phyloP scores from a whole-genome alignment of 2,329 filamentous ascomycete species.

The Chaetothyriales sp. region DNA sequence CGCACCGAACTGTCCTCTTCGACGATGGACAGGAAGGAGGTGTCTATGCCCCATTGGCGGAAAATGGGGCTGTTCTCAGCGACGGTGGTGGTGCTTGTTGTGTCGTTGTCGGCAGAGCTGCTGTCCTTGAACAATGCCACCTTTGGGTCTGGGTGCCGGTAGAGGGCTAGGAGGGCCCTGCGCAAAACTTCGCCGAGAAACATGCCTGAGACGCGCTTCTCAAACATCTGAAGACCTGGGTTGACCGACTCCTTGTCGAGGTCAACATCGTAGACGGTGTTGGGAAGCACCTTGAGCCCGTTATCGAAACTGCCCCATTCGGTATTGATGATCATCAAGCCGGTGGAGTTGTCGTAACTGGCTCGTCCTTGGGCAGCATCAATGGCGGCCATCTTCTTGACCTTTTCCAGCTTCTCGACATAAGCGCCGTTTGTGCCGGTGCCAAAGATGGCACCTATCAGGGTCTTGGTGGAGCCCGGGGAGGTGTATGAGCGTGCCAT shows the following conservation, averaged over 20 bases:
- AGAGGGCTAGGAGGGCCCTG: slow-evolving; percentile 56
- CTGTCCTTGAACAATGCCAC: slow-evolving; percentile 63
- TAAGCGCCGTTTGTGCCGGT: slow-evolving; percentile 97
- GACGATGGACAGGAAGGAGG: slow-evolving; percentile 74
- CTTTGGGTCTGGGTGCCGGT: slow-evolving; percentile 45
- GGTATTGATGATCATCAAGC: slow-evolving; percentile 94
- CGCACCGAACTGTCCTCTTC: slow-evolving; percentile 65
- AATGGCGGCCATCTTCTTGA: slow-evolving; percentile 57
- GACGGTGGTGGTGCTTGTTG: slow-evolving; percentile 56
- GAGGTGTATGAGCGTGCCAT: slow-evolving; percentile 97
- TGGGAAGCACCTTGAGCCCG: slow-evolving; percentile 71
- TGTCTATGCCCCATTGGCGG: slow-evolving; percentile 80
- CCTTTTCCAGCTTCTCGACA: slow-evolving; percentile 74
- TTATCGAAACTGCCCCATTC: slow-evolving; percentile 99
- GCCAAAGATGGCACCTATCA: slow-evolving; percentile 94
- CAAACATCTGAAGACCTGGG: slow-evolving; percentile 94
- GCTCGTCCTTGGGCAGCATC: slow-evolving; percentile 35
- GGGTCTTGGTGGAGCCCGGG: slow-evolving; percentile 68
- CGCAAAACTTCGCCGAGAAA: slow-evolving; percentile 91
- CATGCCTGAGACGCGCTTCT: slow-evolving; percentile 97
- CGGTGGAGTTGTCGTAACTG: slow-evolving; percentile 64
- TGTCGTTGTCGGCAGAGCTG: slow-evolving; percentile 56
- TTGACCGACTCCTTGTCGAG: slow-evolving; percentile 74
- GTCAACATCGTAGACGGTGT: slow-evolving; percentile 65
- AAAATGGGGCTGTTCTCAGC: slow-evolving; percentile 53